A percentile compares a stretch with the other conserved stretches of the same genome.
Conservation (phyloP, 805 yeast species). For the Blastobotrys americana region DNA sequence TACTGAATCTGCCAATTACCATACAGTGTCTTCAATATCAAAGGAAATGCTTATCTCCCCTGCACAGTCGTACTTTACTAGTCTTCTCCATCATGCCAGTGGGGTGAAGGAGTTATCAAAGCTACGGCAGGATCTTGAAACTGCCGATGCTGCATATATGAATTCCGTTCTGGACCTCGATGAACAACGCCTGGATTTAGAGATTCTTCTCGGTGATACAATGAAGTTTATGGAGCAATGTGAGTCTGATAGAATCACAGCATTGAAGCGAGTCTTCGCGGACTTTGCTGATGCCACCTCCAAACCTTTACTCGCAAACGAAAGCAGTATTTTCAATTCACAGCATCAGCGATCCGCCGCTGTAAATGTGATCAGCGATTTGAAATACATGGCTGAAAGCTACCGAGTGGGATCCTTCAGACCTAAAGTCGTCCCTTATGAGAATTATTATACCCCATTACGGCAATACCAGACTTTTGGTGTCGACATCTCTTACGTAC, state of each 20-base stretch:
- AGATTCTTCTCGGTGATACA: constrained; percentile 58
- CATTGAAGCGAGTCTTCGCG: constrained; percentile 55
- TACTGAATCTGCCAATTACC: not conserved
- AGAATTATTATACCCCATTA: constrained; percentile 59
- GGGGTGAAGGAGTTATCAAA: constrained; percentile 5
- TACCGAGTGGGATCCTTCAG: constrained; percentile 64
- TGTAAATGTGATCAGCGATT: constrained; percentile 57
- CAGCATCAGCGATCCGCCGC: constrained; percentile 20
- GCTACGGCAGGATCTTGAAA: constrained; percentile 39
- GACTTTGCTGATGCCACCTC: constrained; percentile 55
- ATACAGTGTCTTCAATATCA: no score
- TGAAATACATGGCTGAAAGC: constrained; percentile 50
- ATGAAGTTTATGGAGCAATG: constrained; percentile 64
- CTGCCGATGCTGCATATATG: constrained; percentile 46
- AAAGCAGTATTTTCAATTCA: constrained; percentile 18
- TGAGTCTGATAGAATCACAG: constrained; percentile 62
- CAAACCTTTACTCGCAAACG: constrained; percentile 31
- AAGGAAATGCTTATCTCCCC: constrained; percentile 1
- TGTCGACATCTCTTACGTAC: constrained; percentile 61
- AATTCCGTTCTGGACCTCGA: constrained; percentile 53
- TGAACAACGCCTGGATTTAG: constrained; percentile 56
- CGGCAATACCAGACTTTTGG: constrained; percentile 64
- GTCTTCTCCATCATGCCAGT: not conserved
- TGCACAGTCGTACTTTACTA: constrained; percentile 1
- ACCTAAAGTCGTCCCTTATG: constrained; percentile 65